phyloP scores from a whole-genome alignment of 768 basidiomycete species.

The Russula compacta region DNA sequence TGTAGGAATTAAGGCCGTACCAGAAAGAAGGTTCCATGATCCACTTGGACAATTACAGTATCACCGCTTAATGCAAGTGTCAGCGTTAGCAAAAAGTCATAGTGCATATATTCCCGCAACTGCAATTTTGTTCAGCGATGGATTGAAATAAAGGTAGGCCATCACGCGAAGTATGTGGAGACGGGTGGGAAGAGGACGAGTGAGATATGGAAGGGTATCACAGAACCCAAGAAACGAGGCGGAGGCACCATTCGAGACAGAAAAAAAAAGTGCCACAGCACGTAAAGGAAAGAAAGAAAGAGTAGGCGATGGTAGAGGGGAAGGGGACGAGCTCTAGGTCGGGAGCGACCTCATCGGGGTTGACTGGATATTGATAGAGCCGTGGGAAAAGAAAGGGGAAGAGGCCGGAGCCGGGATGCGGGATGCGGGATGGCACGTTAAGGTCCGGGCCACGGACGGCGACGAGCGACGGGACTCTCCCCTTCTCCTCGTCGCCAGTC shows the following conservation, averaged over 20 bases:
- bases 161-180: neutral
- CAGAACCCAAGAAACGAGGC: neutral
- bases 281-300: too few relatives aligned
- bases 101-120: neutral
- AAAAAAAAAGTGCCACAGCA: neutral
- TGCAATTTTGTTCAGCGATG: neutral
- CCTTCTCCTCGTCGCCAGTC: neutral
- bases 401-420: too few relatives aligned
- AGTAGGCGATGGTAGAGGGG: neutral
- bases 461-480: neutral
- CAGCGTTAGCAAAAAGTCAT: neutral
- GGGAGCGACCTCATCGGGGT: neutral
- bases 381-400: constrained; percentile 7
- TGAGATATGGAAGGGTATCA: neutral
- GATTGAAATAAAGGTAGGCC: neutral
- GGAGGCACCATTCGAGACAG: neutral
- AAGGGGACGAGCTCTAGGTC: neutral
- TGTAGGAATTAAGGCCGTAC: neutral
- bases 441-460: neutral
- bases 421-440: neutral
- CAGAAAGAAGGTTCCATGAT: constrained; percentile 10
- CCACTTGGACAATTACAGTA: neutral
- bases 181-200: neutral
- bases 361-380: constrained; percentile 12
- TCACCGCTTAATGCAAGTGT: neutral